Base-by-base conservation (phyloP, 2,329 filamentous ascomycete genomes). In the Chrysoporthe austroafricana region DNA sequence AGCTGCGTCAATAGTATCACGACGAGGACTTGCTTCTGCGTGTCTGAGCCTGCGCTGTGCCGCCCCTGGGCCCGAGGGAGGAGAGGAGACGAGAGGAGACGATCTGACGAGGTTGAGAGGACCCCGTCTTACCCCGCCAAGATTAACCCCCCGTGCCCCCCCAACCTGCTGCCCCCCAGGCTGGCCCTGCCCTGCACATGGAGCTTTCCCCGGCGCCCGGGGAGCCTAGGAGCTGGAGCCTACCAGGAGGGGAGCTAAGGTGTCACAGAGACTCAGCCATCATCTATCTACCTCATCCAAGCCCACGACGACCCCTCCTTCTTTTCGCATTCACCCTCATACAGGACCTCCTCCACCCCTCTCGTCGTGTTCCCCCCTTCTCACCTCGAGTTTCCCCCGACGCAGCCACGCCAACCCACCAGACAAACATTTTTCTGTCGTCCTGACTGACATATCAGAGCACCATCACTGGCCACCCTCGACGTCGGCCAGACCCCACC, bases 401-500 rank as follows among this genome's bases (percentile, higher is more conserved):
- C 44, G 43, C 56, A 61, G 52, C 44, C 59, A 32, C 6, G 5
- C 21, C n/a, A 9, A 32, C 57, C 36, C 36, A 39, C 36, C 36
- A 39, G 9, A 6, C n/a, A 60, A 34, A 43, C 16, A n/a, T 44
- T 26, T 60, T 16, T 50, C 56, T 44, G 48, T 46, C 4, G 6
- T 42, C 52, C 39, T 34, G 21, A 48, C 54, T 66, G 63, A 62
- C 66, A 68, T 59, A 44, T 57, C 63, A 42, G 62, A 48, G 36
- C 50, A 57, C 50, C 43, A 43, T 65, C 36, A 69, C 65, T 67
- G 50, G 58, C 60, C 65, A 60, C 59, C 59, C 26, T 36, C 43
- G 39, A 54, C 54, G 44, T 60, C 59, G 36, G n/a, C 34, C 16
- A 69, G 65, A 69, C 65, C 66, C 68, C 68, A 68, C 68, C 66